Conservation (phyloP, 768 basidiomycete species). For the Glaciozyma martinii region DNA sequence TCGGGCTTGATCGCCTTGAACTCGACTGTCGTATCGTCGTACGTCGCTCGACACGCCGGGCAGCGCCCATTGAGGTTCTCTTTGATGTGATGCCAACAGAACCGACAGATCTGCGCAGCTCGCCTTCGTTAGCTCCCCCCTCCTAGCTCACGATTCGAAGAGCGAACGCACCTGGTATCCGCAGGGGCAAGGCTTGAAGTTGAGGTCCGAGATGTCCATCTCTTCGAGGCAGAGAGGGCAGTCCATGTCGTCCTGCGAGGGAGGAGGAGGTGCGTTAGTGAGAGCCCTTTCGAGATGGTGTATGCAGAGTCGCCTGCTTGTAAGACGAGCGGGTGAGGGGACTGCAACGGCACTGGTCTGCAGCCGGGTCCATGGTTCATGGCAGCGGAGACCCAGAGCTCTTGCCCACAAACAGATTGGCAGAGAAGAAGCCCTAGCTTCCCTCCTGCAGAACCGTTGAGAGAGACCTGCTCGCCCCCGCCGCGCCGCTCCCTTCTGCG, state of each 20-base stretch:
- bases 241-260: slow-evolving; percentile 79
- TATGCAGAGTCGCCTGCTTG: background rate
- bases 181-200: slow-evolving; percentile 98
- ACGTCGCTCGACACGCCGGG: slow-evolving; percentile 87
- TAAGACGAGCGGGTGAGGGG: background rate
- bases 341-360: background rate
- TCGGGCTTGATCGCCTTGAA: slow-evolving; percentile 91
- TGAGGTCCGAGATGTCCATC: slow-evolving; percentile 97
- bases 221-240: slow-evolving; percentile 97
- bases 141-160: background rate
- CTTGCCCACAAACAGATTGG: too few species aligned
- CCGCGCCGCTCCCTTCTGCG: too few species aligned
- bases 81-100: slow-evolving; percentile 98
- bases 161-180: slow-evolving; percentile 73
- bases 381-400: too few species aligned
- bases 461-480: background rate
- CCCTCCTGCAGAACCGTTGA: background rate
- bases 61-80: slow-evolving; percentile 91
- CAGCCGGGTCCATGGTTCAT: too few species aligned
- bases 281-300: background rate
- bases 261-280: background rate
- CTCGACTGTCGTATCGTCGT: slow-evolving; percentile 84
- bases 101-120: slow-evolving; percentile 77
- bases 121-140: background rate
- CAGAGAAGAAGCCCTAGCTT: background rate